Evolutionary conservation across 2,329 filamentous ascomycete species (phyloP), one percentile per base, ranked within the genome.

Genomic region (Aspergillus brasiliensis): DNA sequence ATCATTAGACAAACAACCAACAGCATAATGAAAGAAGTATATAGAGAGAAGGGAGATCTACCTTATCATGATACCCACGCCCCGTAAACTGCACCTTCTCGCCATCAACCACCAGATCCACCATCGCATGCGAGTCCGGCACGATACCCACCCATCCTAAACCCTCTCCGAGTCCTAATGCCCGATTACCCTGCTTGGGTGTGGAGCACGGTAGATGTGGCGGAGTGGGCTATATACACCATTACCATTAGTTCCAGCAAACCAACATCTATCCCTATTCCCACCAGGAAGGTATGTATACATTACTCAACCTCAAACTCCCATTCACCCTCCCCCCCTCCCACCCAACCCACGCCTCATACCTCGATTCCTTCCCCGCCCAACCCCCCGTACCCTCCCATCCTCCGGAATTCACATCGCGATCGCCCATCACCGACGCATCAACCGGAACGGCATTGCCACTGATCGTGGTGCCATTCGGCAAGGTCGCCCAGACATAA

Each of bases 31-130:
- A 28, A 28, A 3, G 2, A 28, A 31, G 3, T 25, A 46, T 13
- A 25, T 7, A 5, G 8, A 11, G 17, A 42, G 46, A 23, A 21
- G 37, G 25, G 19, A 31, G n/a, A 38, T 51, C 51, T 60, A 75
- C 75, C 67, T 80, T 81, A 62, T 82, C 80, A 63, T 82, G 80
- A 63, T 82, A 82, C 1, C 73, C 80, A 1, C 70, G 55, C 1
- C 80, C 79, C 5, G 67, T 64, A 60, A 79, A 80, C 5, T 57
- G 57, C 15, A 79, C 23, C 13, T 37, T 34, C 27, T 65, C 68
- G 2, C 76, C 78, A 21, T 65, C 58, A 6, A 76, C 67, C 0
- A 34, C 61, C 55, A 76, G 51, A 37, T 75, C 68, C 1, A 76
- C 75, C 2, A 38, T 62, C 1, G 65, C 75, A 23, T 65, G 58